phyloP scores from a whole-genome alignment of 2,329 filamentous ascomycete genomes.

The Cordyceps tenuipes region DNA sequence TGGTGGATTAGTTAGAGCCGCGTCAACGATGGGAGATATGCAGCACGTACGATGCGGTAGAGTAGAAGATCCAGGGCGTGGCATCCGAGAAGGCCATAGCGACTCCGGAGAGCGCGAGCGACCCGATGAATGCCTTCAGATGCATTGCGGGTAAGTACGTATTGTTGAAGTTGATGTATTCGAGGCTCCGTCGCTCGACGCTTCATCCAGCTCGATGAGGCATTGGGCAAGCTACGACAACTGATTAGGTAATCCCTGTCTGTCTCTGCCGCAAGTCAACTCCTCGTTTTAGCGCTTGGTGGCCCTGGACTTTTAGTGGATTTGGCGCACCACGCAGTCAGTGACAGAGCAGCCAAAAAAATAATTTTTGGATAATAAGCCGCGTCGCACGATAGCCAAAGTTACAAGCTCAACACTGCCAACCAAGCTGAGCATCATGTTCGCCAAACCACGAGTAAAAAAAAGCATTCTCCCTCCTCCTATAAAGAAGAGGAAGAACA shows the following conservation, averaged over 20 bases:
- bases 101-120: conserved; percentile 47
- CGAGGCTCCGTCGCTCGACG: not conserved
- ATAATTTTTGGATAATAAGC: conserved; percentile 7
- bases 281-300: conserved; percentile 21
- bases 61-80: conserved; percentile 83
- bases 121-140: conserved; percentile 40
- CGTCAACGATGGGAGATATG: conserved; percentile 1
- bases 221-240: not conserved
- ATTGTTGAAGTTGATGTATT: conserved; percentile 15
- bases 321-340: not conserved
- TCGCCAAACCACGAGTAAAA: conserved; percentile 51
- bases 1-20: not conserved
- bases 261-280: conserved; percentile 1
- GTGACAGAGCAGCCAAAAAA: not conserved
- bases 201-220: not conserved
- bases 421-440: conserved; percentile 25
- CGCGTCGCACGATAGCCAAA: not conserved
- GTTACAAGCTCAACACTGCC: not conserved
- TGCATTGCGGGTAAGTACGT: conserved; percentile 39
- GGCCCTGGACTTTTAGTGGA: conserved; percentile 13
- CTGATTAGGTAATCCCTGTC: conserved; percentile 5
- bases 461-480: conserved; percentile 49
- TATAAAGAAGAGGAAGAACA: conserved; percentile 58
- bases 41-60: conserved; percentile 63
- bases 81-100: conserved; percentile 74